Base-by-base conservation (phyloP, 768 basidiomycete species). In the Suillus spraguei region DNA sequence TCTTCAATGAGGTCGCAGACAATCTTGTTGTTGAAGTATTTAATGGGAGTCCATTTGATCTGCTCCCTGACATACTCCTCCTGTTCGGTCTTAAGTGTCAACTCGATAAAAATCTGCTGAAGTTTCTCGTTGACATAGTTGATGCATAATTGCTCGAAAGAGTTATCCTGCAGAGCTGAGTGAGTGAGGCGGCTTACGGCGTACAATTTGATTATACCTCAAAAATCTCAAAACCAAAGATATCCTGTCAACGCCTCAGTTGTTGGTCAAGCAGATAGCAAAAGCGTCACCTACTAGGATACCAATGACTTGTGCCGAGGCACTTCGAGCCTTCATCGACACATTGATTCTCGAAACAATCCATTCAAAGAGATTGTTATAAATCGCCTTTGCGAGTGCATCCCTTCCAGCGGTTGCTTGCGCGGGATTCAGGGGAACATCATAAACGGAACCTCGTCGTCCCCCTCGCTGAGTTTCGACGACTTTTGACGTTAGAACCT, bases 101-200 rank as follows among this genome's bases (percentile, higher is more conserved):
- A 83, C 76, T 99, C 96, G 71, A 99, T 99, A 80, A 99, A 99
- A 71, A 99, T 99, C 74, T 97, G 97, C 70, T 99, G 97, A 32
- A 99, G 85, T 78, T 99, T 99, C 79, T 99, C 97, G 83, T 99
- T 99, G 80, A 99, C 97, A 71, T 99, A 99, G 81, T 99, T 99
- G 84, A 99, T 99, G 80, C 97, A 99, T 22, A 99, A 87, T 77
- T 99, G 95, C 73, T 96, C 95, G 72, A 96, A 95, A 5, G 94
- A 95, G 76, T 97, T 97, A 75, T 95, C 92, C 91, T 95, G 68
- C 20, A 20, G 60, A 59, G 10, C 64, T 10, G 24, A 11, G 33
- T 41, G 58, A 59, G 62, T 63, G 13, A 65, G 38, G 49, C 42
- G 24, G 7, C 33, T 39, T 17, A 41, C 42, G 20, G 44, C 7